Base-by-base conservation (phyloP, 495 filamentous ascomycete species). In the Echria macrotheca region DNA sequence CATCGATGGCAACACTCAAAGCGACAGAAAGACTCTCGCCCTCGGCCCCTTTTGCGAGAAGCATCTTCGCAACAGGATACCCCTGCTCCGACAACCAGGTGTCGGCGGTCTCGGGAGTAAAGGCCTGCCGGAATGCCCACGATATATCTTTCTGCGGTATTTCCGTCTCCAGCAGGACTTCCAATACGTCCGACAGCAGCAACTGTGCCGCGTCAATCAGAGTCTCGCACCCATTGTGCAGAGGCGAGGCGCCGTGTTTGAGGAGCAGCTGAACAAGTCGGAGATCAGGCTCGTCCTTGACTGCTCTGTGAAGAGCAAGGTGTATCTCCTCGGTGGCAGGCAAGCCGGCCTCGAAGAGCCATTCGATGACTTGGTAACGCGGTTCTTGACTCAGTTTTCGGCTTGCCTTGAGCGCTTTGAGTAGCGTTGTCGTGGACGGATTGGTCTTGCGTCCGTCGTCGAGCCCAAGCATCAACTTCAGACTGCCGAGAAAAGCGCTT, bases 391-490 rank as follows among this genome's bases (percentile, higher is more conserved):
- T 66, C 11, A 75, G 55, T 36, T 67, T 68, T 60, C 65, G 64
- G 44, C 65, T 69, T 4, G 72, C 71, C 45, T 74, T 71, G 21
- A 76, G 56, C 0, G 70, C 64, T 5, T 68, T 63, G 1, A 66
- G 59, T 36, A 75, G 47, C 0, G 72, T 74, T 7, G 56, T 49
- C 4, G 55, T 60, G 6, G 67, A 69, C 0, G 69, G 72, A 39
- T 47, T 66, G 47, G 64, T 68, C 42, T 69, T 55, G 1, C 36
- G 15, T 1, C 44, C 60, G 17, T 56, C 60, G 18, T 63, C 43
- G 5, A 74, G 53, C 1, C 70, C 71, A 6, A 76, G 56, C 52
- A 76, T 56, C 43, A 73, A 51, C 52, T 72, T 69, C 6, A 76
- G 53, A 47, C 55, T 73, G 1, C 59, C 65, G 47, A 76, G 53